A percentile compares a stretch with the other conserved stretches of the same genome.
Conservation (phyloP, 169 alveolate species). For the Prorocentrum cordatum region DNA sequence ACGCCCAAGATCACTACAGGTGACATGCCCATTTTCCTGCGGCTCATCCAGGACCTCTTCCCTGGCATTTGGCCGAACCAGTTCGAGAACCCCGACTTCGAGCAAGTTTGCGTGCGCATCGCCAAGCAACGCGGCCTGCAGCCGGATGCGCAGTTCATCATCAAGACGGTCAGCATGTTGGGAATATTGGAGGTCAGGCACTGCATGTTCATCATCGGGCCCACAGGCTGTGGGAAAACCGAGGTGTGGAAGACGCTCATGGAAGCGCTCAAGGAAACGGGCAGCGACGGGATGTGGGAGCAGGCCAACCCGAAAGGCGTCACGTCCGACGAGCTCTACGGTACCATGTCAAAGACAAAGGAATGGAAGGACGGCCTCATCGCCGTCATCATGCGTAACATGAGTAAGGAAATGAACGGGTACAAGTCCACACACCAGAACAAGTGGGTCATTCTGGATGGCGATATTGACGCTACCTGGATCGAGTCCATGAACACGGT, state of each 20-base stretch:
- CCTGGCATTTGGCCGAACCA: conserved; percentile 86
- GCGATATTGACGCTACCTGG: conserved; percentile 95
- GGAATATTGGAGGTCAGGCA: conserved; percentile 92
- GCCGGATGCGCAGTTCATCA: conserved; percentile 82
- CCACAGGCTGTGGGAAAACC: conserved; percentile 92
- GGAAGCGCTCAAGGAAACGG: conserved; percentile 49
- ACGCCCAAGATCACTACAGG: conserved; percentile 86
- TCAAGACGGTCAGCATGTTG: conserved; percentile 77
- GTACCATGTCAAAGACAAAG: conserved; percentile 86
- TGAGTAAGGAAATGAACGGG: conserved; percentile 76
- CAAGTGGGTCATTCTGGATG: conserved; percentile 90
- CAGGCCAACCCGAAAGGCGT: conserved; percentile 92
- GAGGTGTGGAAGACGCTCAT: conserved; percentile 89
- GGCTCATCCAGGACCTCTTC: conserved; percentile 90
- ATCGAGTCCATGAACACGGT: conserved; percentile 91
- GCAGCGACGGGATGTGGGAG: conserved; percentile 76
- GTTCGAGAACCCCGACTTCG: conserved; percentile 81
- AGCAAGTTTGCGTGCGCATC: conserved; percentile 74
- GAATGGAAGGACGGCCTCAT: conserved; percentile 94
- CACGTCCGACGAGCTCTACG: conserved; percentile 91
- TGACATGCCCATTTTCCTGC: conserved; percentile 90
- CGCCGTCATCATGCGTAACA: conserved; percentile 87
- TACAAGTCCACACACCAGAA: conserved; percentile 80
- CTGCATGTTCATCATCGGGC: conserved; percentile 91
- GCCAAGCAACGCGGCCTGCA: conserved; percentile 79